These are phyloP conservation scores for Yamadazyma trypodendri DNA, from an alignment of 1,139 yeast species.

Conservation along the genomic window DNA sequence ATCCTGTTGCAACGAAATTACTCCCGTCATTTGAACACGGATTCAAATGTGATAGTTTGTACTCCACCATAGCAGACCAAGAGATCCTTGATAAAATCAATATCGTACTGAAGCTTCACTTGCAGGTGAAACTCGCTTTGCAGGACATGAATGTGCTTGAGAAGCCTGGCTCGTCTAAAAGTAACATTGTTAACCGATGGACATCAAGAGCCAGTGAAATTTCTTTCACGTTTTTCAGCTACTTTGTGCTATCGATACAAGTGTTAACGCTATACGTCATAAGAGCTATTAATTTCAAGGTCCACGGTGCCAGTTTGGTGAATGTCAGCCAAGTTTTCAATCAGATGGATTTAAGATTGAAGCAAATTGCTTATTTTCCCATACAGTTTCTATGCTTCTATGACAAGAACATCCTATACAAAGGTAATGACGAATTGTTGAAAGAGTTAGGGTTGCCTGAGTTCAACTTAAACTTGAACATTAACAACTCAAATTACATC, in stretches of 20 bases:
- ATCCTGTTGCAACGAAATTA: slow-evolving; percentile 6
- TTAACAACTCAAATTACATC: slow-evolving; percentile 72
- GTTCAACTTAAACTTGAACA: slow-evolving; percentile 39
- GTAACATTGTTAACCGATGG: neutral
- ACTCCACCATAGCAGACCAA: slow-evolving; percentile 26
- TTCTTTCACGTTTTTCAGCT: slow-evolving; percentile 10
- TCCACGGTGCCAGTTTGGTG: slow-evolving; percentile 23
- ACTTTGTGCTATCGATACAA: slow-evolving; percentile 19
- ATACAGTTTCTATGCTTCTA: slow-evolving; percentile 66
- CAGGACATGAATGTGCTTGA: slow-evolving; percentile 1
- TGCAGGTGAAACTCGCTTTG: slow-evolving; percentile 6
- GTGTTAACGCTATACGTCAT: slow-evolving; percentile 21
- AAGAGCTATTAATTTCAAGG: slow-evolving; percentile 23
- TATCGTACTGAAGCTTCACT: slow-evolving; percentile 25
- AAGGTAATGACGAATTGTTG: slow-evolving; percentile 22
- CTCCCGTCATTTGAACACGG: slow-evolving; percentile 7
- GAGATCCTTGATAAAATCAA: slow-evolving; percentile 33
- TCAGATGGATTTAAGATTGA: slow-evolving; percentile 75
- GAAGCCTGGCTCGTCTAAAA: neutral
- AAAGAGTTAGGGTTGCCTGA: slow-evolving; percentile 34
- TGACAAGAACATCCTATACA: slow-evolving; percentile 31
- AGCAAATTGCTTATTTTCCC: slow-evolving; percentile 80
- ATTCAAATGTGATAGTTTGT: slow-evolving; percentile 5
- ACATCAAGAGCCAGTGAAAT: neutral
- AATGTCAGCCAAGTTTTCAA: slow-evolving; percentile 64